Percentiles rank a stretch among this genome's conserved stretches.
Conservation (phyloP, 169 alveolate species). For the Eimeria mitis region DNA sequence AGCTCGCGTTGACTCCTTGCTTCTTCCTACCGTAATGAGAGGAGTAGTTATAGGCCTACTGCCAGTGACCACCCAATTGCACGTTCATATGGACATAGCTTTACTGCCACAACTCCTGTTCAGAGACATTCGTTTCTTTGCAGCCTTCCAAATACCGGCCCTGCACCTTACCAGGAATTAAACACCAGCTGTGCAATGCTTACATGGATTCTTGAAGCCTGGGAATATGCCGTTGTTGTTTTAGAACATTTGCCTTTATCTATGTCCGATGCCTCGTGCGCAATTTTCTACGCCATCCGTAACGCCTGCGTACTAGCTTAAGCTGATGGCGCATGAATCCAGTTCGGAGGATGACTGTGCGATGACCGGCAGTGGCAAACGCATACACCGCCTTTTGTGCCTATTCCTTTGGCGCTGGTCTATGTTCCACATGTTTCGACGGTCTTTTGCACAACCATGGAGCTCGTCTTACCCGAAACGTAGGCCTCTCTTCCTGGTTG, state of each 20-base stretch:
- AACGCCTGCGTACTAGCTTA: neutral
- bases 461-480: neutral
- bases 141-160: neutral
- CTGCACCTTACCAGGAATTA: neutral
- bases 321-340: neutral
- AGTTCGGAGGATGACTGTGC: neutral
- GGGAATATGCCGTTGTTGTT: neutral
- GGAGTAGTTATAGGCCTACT: neutral
- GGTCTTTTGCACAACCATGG: neutral
- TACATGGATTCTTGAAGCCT: neutral
- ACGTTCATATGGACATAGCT: neutral
- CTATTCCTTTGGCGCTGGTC: too few relatives aligned
- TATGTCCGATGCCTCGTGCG: neutral
- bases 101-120: neutral
- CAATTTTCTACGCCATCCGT: neutral
- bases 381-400: too few relatives aligned
- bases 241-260: neutral
- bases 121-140: neutral
- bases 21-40: neutral
- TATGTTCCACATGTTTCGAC: too few relatives aligned
- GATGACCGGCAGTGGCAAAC: neutral
- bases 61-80: neutral
- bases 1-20: neutral
- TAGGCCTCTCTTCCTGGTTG: neutral
- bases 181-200: neutral